phyloP scores from a whole-genome alignment of 805 yeast genomes.

The Cyberlindnera suaveolens region DNA sequence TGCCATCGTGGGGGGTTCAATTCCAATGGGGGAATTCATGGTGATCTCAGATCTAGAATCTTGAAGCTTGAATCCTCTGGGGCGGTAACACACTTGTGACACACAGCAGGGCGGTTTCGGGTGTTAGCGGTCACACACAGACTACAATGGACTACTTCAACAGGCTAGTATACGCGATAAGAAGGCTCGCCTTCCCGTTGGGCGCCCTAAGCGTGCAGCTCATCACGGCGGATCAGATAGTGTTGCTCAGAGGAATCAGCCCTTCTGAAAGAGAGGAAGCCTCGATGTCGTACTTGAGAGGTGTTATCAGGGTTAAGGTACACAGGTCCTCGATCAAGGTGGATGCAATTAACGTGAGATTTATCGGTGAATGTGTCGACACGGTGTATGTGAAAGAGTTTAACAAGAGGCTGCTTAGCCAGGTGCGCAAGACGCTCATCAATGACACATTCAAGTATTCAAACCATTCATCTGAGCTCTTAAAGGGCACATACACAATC shows the following conservation, averaged over 20 bases:
- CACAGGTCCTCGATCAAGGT: conserved; percentile 4
- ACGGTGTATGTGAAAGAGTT: neutral
- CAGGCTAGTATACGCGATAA: too few relatives aligned
- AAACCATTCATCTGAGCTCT: neutral
- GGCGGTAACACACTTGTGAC: too few relatives aligned
- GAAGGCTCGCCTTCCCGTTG: neutral
- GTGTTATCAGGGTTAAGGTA: conserved; percentile 10
- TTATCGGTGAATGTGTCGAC: conserved; percentile 14
- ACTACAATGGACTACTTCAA: too few relatives aligned
- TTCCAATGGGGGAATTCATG: too few relatives aligned
- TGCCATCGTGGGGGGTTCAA: too few relatives aligned
- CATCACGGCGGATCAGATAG: conserved; percentile 8
- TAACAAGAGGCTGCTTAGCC: conserved; percentile 1
- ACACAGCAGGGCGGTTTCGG: too few relatives aligned
- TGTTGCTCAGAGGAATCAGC: conserved; percentile 16
- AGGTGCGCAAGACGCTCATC: conserved; percentile 2
- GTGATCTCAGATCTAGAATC: too few relatives aligned
- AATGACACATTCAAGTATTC: conserved; percentile 12
- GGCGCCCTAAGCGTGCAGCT: conserved; percentile 4
- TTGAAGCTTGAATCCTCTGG: too few relatives aligned
- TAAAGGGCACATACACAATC: conserved; percentile 15
- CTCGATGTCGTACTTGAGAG: conserved; percentile 8
- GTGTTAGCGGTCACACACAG: too few relatives aligned
- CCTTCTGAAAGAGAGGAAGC: conserved; percentile 12
- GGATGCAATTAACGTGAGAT: conserved; percentile 8